Evolutionary conservation across 106 monocot genomes (phyloP), one percentile per base, ranked within the genome.

Genomic region (Dendrobium huoshanense): DNA sequence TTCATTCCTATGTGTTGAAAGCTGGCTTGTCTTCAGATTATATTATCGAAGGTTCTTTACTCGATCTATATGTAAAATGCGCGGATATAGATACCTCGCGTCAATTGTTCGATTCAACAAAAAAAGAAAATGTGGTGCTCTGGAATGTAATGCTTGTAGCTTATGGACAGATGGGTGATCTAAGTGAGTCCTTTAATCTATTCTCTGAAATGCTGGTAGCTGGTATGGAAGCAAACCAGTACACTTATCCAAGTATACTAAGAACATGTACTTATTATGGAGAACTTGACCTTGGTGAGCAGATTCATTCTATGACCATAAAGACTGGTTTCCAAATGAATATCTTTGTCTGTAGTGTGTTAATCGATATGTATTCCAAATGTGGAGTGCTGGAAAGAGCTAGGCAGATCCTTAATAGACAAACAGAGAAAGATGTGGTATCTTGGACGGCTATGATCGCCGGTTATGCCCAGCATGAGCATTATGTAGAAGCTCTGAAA

Each of bases 121-220:
- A 79, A 44, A 87, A 65, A 77, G 78, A 86, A 41, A 96, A 94
- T 84, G 86, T 91, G 17, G 93, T 96, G 17, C 40, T 96, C 10
- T 96, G 93, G 93, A 96, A 96, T 85, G 90, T 90, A 43, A 94
- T 96, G 94, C 94, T 96, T 65, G 90, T 91, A 64, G 93, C 91
- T 64, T 90, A 88, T 79, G 95, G 92, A 24, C 89, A 91, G 73
- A 82, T 84, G 58, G 88, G 86, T 80, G 79, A 89, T 51, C 59
- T 96, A 25, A 70, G 8, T 42, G 84, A 89, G 55, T 91, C 95
- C 56, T 88, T 86, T 79, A 76, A 83, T 47, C 67, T 93, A 9
- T 96, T 96, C 77, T 81, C 40, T 24, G 77, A 88, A 79, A 96
- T 96, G 93, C 91, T 86, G 54, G 72, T 85, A 10, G 65, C 22